phyloP scores from a whole-genome alignment of 31 red algal genomes.

The Bonnemaisonia californica region DNA sequence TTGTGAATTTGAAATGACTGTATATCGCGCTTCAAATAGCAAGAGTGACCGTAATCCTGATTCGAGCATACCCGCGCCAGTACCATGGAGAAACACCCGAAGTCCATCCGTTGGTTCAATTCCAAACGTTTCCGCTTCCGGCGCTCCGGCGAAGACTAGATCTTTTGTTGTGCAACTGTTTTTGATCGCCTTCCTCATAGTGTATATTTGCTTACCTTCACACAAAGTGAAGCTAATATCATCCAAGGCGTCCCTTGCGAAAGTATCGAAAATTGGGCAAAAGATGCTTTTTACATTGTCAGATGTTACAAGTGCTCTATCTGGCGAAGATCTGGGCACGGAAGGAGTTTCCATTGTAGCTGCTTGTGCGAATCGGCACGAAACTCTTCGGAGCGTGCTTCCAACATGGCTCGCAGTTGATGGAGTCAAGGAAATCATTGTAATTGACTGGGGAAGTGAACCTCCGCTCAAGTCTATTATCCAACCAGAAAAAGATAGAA shows the following conservation, averaged over 20 bases:
- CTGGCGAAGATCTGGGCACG: too few relatives aligned
- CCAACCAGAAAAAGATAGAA: too few relatives aligned
- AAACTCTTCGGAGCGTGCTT: neutral
- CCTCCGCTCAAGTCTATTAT: slow-evolving; percentile 11
- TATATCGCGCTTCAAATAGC: slow-evolving; percentile 2
- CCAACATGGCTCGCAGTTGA: slow-evolving; percentile 16
- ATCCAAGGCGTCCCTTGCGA: slow-evolving; percentile 37
- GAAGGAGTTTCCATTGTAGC: slow-evolving; percentile 55
- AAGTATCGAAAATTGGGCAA: slow-evolving; percentile 35
- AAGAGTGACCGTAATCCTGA: neutral
- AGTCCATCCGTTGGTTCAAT: slow-evolving; percentile 47
- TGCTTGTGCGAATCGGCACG: slow-evolving; percentile 43
- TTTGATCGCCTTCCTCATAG: slow-evolving; percentile 32
- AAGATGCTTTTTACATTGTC: slow-evolving; percentile 35
- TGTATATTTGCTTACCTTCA: slow-evolving; percentile 49
- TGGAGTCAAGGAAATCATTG: slow-evolving; percentile 50
- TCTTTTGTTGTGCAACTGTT: slow-evolving; percentile 32
- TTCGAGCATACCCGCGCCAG: slow-evolving; percentile 42
- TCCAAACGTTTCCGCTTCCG: slow-evolving; percentile 6
- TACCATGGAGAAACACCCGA: slow-evolving; percentile 47
- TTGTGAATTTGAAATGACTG: neutral
- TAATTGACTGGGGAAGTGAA: slow-evolving; percentile 43
- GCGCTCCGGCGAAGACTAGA: neutral
- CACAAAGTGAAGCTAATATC: slow-evolving; percentile 44
- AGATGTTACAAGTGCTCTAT: slow-evolving; percentile 26